Evolutionary conservation across 129 eudicot genomes (phyloP), one percentile per base, ranked within the genome.

Genomic region (Dittrichia graveolens): DNA sequence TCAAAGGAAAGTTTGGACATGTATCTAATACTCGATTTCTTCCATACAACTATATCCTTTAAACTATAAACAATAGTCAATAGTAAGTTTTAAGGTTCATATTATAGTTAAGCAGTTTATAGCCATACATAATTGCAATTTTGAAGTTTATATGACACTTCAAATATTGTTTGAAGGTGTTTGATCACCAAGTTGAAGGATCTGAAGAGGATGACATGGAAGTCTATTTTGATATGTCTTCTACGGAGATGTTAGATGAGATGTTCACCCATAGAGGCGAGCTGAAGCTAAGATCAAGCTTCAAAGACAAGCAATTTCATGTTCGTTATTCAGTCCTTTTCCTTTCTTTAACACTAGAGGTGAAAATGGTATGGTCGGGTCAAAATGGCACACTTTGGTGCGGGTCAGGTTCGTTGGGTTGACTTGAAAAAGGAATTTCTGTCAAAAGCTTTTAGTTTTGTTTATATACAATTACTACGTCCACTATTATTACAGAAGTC

Each of bases 201-300:
- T 39, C 75, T 45, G 82, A 73, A 5, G 65, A 71, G 11, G 80
- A 69, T 57, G 72, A 72, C 49, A 72, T 43, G 54, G 95, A 78
- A 41, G 49, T 48, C 59, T 69, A 8, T 8, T 68, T 60, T 37
- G 89, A 82, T 72, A 55, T 86, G 50, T 79, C 96, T 69, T 75
- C 87, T 52, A 86, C 80, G 3, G 97, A 89, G 64, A 66, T 92
- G 79, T 75, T 92, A 64, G 97, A 92, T 75, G 97, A 92, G 74
- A 80, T 89, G 84, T 83, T 88, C 18, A 92, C 97, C 13, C 84
- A 52, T 60, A 86, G 96, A 80, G 97, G 97, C 66, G 96, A 92
- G 77, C 71, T 89, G 75, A 92, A 89, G 86, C 82, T 61, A 50
- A 81, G 94, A 79, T 72, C 88, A 7, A 86, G 94, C 91, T 85